A percentile compares a stretch with the other conserved stretches of the same genome.
Evolutionary conservation across 2,329 filamentous ascomycete genomes (phyloP).

Genomic region (Colletotrichum somersetense): DNA sequence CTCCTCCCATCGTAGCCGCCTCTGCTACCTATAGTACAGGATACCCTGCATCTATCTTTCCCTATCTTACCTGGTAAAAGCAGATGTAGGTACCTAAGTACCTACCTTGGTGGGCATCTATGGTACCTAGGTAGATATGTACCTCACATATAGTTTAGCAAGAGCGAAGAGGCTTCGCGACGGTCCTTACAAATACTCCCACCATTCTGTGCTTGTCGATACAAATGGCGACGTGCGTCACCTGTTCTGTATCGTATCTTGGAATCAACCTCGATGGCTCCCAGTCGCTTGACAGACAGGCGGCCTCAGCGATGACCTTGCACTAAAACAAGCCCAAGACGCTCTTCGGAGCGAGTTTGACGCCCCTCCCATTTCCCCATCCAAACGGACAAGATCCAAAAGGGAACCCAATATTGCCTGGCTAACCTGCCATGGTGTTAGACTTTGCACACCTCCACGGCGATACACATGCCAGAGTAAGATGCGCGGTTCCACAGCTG

Average conservation of each 20-base stretch:
- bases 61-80: too few relatives aligned
- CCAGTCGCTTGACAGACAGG: constrained; percentile 1
- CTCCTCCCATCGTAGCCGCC: background rate
- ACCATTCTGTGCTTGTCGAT: background rate
- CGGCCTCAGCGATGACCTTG: constrained; percentile 19
- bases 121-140: too few relatives aligned
- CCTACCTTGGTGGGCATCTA: too few relatives aligned
- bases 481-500: too few relatives aligned
- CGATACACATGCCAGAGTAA: background rate
- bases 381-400: constrained; percentile 13
- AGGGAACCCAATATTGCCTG: background rate
- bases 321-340: constrained; percentile 30
- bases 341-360: constrained; percentile 17
- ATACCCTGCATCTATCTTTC: background rate
- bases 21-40: background rate
- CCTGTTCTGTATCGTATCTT: background rate
- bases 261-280: background rate
- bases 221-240: background rate
- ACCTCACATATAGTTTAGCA: too few relatives aligned
- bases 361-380: constrained; percentile 28
- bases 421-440: background rate
- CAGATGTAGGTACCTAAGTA: background rate
- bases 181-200: too few relatives aligned
- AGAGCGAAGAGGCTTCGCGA: too few relatives aligned
- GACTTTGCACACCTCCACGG: background rate